Conservation (phyloP, 2,329 filamentous ascomycete species). For the Fragosphaeria purpurea region DNA sequence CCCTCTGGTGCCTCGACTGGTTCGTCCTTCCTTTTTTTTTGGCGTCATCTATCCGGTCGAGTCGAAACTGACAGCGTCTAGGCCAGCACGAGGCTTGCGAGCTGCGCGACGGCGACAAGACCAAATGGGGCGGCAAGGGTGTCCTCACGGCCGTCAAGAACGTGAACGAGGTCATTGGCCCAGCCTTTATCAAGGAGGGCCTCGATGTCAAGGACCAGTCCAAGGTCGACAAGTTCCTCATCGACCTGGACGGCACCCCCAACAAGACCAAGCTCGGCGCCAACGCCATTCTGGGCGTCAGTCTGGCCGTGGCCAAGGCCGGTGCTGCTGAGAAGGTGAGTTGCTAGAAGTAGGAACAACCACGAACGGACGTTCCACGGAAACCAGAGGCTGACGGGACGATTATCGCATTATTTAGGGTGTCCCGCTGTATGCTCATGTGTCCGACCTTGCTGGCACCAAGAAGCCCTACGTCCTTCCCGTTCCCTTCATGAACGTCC, state of each 20-base stretch:
- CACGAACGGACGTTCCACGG: too few relatives aligned
- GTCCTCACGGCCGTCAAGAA: slow-evolving; percentile 78
- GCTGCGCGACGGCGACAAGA: slow-evolving; percentile 82
- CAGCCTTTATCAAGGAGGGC: slow-evolving; percentile 71
- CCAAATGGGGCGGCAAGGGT: slow-evolving; percentile 79
- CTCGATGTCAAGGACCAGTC: slow-evolving; percentile 81
- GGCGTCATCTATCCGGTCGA: too few relatives aligned
- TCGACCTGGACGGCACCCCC: slow-evolving; percentile 70
- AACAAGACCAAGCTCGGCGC: slow-evolving; percentile 85
- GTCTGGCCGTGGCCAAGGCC: slow-evolving; percentile 76
- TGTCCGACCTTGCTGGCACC: slow-evolving; percentile 78
- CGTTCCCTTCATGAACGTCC: slow-evolving; percentile 88
- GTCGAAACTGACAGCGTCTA: slow-evolving; percentile 21
- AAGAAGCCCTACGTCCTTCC: slow-evolving; percentile 88
- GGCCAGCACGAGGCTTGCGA: slow-evolving; percentile 86
- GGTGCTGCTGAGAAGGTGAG: slow-evolving; percentile 73
- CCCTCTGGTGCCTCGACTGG: slow-evolving; percentile 93
- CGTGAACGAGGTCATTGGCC: slow-evolving; percentile 72
- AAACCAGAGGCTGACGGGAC: not conserved
- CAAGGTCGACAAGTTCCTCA: slow-evolving; percentile 74
- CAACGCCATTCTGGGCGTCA: slow-evolving; percentile 82
- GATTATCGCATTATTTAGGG: slow-evolving; percentile 31
- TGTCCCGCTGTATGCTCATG: slow-evolving; percentile 77
- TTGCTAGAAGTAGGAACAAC: too few relatives aligned
- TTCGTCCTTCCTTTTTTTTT: slow-evolving; percentile 33